Percentiles rank a stretch among this genome's conserved stretches.
Evolutionary conservation across 306 rosid genomes (phyloP).

Genomic region (Styphnolobium japonicum): DNA sequence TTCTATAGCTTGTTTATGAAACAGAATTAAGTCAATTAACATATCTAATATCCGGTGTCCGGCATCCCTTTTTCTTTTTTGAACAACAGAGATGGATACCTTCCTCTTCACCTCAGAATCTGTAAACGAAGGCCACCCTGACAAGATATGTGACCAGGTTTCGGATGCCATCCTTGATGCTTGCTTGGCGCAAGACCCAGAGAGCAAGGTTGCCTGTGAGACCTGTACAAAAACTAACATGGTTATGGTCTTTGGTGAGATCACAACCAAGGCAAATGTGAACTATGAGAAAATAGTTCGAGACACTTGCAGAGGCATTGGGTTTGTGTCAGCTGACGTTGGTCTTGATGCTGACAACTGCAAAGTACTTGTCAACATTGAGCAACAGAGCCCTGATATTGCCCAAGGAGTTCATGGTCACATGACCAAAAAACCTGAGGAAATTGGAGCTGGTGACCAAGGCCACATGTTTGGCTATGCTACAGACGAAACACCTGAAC

Average conservation of each 20-base stretch:
- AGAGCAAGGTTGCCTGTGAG: constrained; percentile 83
- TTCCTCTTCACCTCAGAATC: constrained; percentile 85
- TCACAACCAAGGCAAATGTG: constrained; percentile 73
- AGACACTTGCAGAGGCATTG: constrained; percentile 74
- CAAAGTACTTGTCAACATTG: constrained; percentile 78
- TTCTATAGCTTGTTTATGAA: background rate
- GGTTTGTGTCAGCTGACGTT: constrained; percentile 64
- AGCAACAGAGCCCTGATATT: constrained; percentile 81
- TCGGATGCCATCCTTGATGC: constrained; percentile 81
- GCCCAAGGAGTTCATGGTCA: constrained; percentile 85
- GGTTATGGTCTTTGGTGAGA: constrained; percentile 91
- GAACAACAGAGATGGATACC: constrained; percentile 56
- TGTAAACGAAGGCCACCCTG: constrained; percentile 82
- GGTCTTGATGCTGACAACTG: constrained; percentile 82
- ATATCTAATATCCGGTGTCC: background rate
- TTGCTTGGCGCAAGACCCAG: constrained; percentile 71
- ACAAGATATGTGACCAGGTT: constrained; percentile 81
- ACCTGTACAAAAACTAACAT: constrained; percentile 89
- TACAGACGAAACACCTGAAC: constrained; percentile 71
- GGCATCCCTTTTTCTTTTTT: background rate
- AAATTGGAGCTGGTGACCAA: constrained; percentile 83
- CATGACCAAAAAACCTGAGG: constrained; percentile 71
- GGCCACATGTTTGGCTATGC: constrained; percentile 93
- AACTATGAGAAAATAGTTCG: constrained; percentile 80
- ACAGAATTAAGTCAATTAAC: background rate